These are phyloP conservation scores for Ceratocystis alfenasii DNA, from an alignment of 2,329 filamentous ascomycete genomes.

Conservation along the genomic window DNA sequence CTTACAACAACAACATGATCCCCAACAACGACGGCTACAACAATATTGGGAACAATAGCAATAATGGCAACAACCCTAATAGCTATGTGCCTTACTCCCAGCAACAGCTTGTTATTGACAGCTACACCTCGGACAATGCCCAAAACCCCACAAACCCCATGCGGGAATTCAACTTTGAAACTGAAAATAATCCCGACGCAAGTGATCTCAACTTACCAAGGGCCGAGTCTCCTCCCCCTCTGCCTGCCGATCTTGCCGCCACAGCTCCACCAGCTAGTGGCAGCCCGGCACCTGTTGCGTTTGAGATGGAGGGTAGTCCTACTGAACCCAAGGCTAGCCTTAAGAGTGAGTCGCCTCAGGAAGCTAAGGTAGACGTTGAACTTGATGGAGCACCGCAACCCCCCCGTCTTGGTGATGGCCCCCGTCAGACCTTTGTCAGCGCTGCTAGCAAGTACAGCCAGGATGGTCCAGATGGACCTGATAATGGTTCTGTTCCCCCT, in stretches of 20 bases:
- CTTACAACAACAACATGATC: not conserved
- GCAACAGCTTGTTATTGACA: slow-evolving; percentile 25
- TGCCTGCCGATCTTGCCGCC: slow-evolving; percentile 40
- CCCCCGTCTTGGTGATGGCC: slow-evolving; percentile 26
- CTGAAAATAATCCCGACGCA: slow-evolving; percentile 35
- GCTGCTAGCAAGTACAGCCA: slow-evolving; percentile 62
- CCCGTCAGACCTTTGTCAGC: slow-evolving; percentile 40
- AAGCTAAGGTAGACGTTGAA: slow-evolving; percentile 44
- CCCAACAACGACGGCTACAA: slow-evolving; percentile 29
- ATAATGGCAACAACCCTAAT: not conserved
- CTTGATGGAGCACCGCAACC: slow-evolving; percentile 67
- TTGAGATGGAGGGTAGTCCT: slow-evolving; percentile 63
- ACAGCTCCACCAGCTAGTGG: slow-evolving; percentile 36
- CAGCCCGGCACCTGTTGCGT: slow-evolving; percentile 24
- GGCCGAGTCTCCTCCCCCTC: slow-evolving; percentile 52
- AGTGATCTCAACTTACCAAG: slow-evolving; percentile 36
- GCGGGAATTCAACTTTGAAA: slow-evolving; percentile 26
- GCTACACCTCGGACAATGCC: slow-evolving; percentile 28
- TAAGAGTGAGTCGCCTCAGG: not conserved
- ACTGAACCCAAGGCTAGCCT: not conserved
- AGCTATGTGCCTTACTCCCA: slow-evolving; percentile 20
- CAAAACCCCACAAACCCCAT: slow-evolving; percentile 14
- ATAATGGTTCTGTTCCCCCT: slow-evolving; percentile 5
- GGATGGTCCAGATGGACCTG: slow-evolving; percentile 32
- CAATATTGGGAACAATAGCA: not conserved